Evolutionary conservation across 2,329 filamentous ascomycete species (phyloP), one percentile per base, ranked within the genome.

Genomic region (Ascochyta lentis): DNA sequence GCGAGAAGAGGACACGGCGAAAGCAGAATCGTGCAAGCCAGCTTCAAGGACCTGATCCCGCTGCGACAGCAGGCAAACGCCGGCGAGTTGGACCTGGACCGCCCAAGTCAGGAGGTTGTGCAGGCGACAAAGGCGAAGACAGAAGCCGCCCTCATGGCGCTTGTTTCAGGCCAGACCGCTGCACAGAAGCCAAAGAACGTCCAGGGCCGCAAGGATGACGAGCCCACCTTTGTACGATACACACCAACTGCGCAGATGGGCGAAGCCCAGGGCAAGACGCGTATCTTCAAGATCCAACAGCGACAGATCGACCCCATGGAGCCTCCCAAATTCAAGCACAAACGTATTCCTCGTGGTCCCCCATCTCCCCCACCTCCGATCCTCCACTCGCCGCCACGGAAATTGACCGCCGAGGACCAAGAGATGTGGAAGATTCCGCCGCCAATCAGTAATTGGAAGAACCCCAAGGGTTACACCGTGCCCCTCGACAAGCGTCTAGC

Each of bases 201-300:
- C 67, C 93, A 92, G 68, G 86, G 89, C 7, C 89, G 88, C n/a
- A 84, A 85, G 45, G 84, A 90, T 63, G 89, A 89, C 53, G 94
- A 96, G 56, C 88, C 95, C 6, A 98, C 94, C 0, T 99, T 92
- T 75, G 95, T 99, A 56, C 86, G 92, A 62, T 99, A 99, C 73
- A 98, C 93, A 15, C 95, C 95, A 4, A 91, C 93, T 64, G 94
- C 95, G 68, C 95, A 99, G 79, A 97, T 99, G 92, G 95, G 95
- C 12, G 91, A 92, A 74, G 86, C 81, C 23, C 87, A 85, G 35
- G 89, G 88, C 76, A 96, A 96, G 79, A 91, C 98, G 69, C 88
- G 95, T 13, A 96, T 99, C 63, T 96, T 99, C 86, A 98, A 98
- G 81, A 98, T 99, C 77, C 92, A 97, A 34, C 92, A 97, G 76